Percentiles rank a stretch among this genome's conserved stretches.
Evolutionary conservation across 805 yeast species (phyloP).

Genomic region (Metschnikowia dekortorum): DNA sequence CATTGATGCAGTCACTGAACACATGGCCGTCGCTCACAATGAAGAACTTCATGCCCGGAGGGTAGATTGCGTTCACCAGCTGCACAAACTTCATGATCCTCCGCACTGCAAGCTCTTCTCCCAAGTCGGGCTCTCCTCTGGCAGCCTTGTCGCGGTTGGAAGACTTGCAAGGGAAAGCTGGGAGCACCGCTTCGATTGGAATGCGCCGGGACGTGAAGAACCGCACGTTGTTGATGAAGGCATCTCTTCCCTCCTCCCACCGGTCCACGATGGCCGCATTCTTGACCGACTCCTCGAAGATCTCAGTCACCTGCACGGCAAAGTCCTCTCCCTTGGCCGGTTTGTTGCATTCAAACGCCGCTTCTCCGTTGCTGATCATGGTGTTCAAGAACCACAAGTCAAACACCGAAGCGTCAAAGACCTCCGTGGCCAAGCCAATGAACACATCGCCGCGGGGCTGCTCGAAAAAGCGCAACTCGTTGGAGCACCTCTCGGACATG

Average conservation of each 20-base stretch:
- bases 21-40: constrained; percentile 66
- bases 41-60: constrained; percentile 52
- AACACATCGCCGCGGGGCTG: constrained; percentile 13
- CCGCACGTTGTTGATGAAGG: constrained; percentile 39
- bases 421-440: constrained; percentile 29
- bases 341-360: constrained; percentile 5
- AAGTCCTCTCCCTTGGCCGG: constrained; percentile 1
- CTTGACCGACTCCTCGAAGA: constrained; percentile 45
- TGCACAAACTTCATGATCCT: constrained; percentile 30
- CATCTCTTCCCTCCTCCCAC: constrained; percentile 42
- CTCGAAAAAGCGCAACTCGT: constrained; percentile 19
- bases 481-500: constrained; percentile 3
- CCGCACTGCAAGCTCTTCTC: constrained; percentile 35
- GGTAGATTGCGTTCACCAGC: constrained; percentile 34
- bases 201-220: constrained; percentile 47
- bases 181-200: constrained; percentile 52
- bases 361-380: constrained; percentile 19
- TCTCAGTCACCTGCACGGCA: constrained; percentile 29
- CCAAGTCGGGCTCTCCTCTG: constrained; percentile 49
- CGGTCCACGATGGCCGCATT: constrained; percentile 44
- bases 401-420: constrained; percentile 20
- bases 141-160: constrained; percentile 53
- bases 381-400: constrained; percentile 33
- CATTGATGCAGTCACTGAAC: constrained; percentile 60
- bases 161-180: constrained; percentile 64